Conservation (phyloP, 2,329 filamentous ascomycete species). For the Exophiala calicioides region DNA sequence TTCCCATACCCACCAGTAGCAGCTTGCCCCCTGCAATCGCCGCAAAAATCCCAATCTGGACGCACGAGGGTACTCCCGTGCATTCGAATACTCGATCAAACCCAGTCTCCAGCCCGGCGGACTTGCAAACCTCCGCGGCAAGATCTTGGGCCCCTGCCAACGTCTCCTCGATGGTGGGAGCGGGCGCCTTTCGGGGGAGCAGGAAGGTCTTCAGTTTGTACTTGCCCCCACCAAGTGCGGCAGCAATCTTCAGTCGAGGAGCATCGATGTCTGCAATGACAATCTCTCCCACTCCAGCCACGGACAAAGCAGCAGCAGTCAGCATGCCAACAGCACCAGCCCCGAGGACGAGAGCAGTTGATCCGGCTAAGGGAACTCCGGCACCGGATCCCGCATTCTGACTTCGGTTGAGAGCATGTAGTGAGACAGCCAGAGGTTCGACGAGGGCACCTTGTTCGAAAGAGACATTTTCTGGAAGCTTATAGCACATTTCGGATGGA, state of each 20-base stretch:
- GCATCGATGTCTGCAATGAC: constrained; percentile 63
- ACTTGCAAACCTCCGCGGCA: constrained; percentile 36
- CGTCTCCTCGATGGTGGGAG: constrained; percentile 45
- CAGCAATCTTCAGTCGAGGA: constrained; percentile 57
- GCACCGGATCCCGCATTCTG: constrained; percentile 41
- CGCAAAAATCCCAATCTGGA: constrained; percentile 49
- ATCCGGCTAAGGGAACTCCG: constrained; percentile 38
- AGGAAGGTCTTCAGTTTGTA: constrained; percentile 40
- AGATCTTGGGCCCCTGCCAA: constrained; percentile 37
- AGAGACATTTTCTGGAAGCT: constrained; percentile 55
- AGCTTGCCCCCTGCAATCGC: constrained; percentile 52
- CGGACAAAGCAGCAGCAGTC: constrained; percentile 58
- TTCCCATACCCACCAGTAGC: constrained; percentile 60
- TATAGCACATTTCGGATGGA: constrained; percentile 61
- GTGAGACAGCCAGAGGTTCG: constrained; percentile 62
- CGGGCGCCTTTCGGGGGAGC: constrained; percentile 36
- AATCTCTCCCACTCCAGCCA: constrained; percentile 56
- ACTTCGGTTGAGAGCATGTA: constrained; percentile 61
- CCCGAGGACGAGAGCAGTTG: constrained; percentile 60
- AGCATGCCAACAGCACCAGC: constrained; percentile 63
- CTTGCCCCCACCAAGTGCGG: constrained; percentile 37
- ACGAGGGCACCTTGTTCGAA: constrained; percentile 60
- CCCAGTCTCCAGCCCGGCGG: constrained; percentile 34
- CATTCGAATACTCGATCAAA: constrained; percentile 50
- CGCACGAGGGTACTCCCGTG: constrained; percentile 47